Conservation (phyloP, 495 filamentous ascomycete species). For the Aspergillus wentii region DNA sequence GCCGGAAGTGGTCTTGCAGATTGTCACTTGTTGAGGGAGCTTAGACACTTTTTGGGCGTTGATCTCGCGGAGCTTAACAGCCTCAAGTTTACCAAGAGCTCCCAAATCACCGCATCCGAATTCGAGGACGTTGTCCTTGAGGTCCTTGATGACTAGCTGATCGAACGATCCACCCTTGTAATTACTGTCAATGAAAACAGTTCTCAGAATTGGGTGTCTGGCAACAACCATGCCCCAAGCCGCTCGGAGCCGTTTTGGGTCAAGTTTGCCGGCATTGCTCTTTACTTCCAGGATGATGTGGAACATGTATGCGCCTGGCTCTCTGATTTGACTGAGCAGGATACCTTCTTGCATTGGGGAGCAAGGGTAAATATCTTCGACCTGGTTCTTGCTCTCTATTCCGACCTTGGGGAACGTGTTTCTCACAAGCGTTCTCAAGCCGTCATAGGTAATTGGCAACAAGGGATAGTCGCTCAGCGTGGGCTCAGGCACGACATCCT, state of each 20-base stretch:
- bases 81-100: constrained; percentile 26
- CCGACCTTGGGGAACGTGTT: constrained; percentile 45
- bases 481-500: constrained; percentile 44
- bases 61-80: constrained; percentile 28
- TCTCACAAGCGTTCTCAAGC: constrained; percentile 33
- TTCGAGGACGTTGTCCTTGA: constrained; percentile 28
- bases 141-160: constrained; percentile 46
- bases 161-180: constrained; percentile 48
- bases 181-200: constrained; percentile 50
- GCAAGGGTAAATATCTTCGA: constrained; percentile 60
- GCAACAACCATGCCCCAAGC: constrained; percentile 52
- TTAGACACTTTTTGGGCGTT: constrained; percentile 30
- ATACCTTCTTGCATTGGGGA: constrained; percentile 65
- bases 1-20: constrained; percentile 34
- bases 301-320: constrained; percentile 42
- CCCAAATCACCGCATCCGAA: constrained; percentile 38
- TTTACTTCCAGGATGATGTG: constrained; percentile 43
- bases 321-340: constrained; percentile 56
- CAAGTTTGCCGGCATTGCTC: constrained; percentile 19
- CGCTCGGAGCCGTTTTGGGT: constrained; percentile 31
- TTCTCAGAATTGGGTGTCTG: constrained; percentile 50
- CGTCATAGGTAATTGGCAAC: constrained; percentile 56
- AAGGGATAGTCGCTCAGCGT: constrained; percentile 61
- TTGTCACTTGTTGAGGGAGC: constrained; percentile 45
- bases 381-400: constrained; percentile 37